phyloP scores from a whole-genome alignment of 257 asterid species.

The Salvia hispanica region DNA sequence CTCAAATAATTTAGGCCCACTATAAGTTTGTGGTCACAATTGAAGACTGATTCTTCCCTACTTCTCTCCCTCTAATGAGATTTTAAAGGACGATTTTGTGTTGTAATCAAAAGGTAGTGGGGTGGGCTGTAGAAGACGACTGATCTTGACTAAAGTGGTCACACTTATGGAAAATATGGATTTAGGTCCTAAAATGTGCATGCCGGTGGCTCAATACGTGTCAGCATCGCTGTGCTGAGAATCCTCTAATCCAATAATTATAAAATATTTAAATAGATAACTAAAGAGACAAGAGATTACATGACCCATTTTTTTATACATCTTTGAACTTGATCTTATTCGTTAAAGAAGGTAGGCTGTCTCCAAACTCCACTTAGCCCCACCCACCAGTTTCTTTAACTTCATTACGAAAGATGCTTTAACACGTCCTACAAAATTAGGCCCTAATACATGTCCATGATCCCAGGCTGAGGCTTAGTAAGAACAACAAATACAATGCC shows the following conservation, averaged over 20 bases:
- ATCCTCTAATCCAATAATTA: neutral
- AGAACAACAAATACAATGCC: neutral
- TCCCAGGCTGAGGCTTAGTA: neutral
- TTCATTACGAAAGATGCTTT: slow-evolving; percentile 8
- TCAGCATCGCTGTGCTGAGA: neutral
- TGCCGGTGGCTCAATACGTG: neutral
- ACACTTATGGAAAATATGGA: neutral
- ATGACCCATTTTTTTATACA: neutral
- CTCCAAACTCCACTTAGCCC: slow-evolving; percentile 13
- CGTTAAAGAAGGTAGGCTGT: neutral
- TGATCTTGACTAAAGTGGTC: slow-evolving; percentile 34
- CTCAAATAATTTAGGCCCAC: slow-evolving; percentile 22
- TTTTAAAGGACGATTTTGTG: slow-evolving; percentile 11
- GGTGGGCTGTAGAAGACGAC: slow-evolving; percentile 32
- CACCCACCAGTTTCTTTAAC: neutral
- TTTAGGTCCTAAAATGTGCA: neutral
- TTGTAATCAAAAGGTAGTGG: slow-evolving; percentile 26
- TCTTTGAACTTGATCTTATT: neutral
- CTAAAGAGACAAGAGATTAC: neutral
- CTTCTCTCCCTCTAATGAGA: neutral
- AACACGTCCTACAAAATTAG: neutral
- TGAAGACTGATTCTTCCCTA: slow-evolving; percentile 8
- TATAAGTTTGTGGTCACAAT: slow-evolving; percentile 25
- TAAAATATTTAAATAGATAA: neutral
- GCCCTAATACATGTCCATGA: neutral